These are phyloP conservation scores for Crepidotus variabilis DNA, from an alignment of 768 basidiomycete genomes.

Conservation along the genomic window DNA sequence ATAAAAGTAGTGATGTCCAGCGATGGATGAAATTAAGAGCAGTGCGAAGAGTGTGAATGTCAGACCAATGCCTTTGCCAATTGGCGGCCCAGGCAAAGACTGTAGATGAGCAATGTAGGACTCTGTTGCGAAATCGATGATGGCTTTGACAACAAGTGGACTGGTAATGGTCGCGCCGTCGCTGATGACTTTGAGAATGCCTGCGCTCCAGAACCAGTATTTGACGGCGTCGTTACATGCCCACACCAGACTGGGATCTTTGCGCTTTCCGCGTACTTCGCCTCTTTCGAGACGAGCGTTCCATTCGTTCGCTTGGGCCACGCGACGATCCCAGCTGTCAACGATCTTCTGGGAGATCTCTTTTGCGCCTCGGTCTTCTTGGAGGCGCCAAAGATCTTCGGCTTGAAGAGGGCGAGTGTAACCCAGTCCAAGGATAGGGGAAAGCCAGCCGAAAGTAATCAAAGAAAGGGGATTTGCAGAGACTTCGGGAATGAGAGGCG, in stretches of 20 bases:
- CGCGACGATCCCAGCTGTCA: not conserved
- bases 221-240: slow-evolving; percentile 76
- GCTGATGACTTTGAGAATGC: slow-evolving; percentile 52
- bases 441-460: not conserved
- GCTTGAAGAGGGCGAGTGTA: not conserved
- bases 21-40: slow-evolving; percentile 62
- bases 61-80: slow-evolving; percentile 64
- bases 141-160: slow-evolving; percentile 73
- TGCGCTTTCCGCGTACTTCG: slow-evolving; percentile 9
- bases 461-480: not conserved
- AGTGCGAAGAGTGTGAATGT: slow-evolving; percentile 66
- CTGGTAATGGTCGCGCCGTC: slow-evolving; percentile 71
- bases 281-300: not conserved
- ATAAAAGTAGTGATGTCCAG: slow-evolving; percentile 83
- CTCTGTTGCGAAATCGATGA: slow-evolving; percentile 64
- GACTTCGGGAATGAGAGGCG: not conserved
- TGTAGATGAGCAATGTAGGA: slow-evolving; percentile 49
- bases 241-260: slow-evolving; percentile 55
- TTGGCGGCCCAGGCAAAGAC: slow-evolving; percentile 32
- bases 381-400: not conserved
- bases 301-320: not conserved
- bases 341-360: not conserved
- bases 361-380: not conserved
- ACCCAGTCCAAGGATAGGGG: not conserved
- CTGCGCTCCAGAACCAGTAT: slow-evolving; percentile 76